Evolutionary conservation across 257 asterid genomes (phyloP), one percentile per base, ranked within the genome.

Genomic region (Perilla frutescens): DNA sequence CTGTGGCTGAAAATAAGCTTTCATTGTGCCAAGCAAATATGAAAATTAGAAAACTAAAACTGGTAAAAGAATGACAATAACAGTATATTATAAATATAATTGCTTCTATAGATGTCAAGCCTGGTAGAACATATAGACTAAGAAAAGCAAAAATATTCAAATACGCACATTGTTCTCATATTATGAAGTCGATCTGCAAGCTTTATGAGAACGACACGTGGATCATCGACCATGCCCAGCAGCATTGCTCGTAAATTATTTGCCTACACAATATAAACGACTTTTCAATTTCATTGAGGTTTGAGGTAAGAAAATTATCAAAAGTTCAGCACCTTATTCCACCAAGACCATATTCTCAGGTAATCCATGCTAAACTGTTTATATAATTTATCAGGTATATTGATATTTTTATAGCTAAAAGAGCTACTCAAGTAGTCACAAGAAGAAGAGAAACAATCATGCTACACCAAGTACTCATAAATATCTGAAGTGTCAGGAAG

Each of bases 161-260:
- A 78, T 36, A 32, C 14, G 68, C 87, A 91, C 98, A 91, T 88
- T 80, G 98, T 94, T 91, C 98, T 88, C 98, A 94, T 88, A 80
- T 94, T 94, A 78, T 94, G 98, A 83, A 94, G 98, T 73, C 98
- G 95, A 71, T 94, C 98, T 41, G 97, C 97, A 79, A 94, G 98
- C 92, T 94, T 94, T 84, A 91, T 86, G 83, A 94, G 98, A 84
- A 94, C 96, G 49, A 90, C 97, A 54, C 98, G 96, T 68, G 98
- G 98, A 88, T 94, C 98, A 76, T 94, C 91, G 59, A 94, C 91
- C 98, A 94, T 94, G 80, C 98, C 97, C 83, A 94, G 84, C 77
- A 94, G 83, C 98, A 94, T 94, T 80, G 87, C 96, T 73, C 98
- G 93, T 79, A 94, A 81, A 80, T 83, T 91, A 82, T 94, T 88